These are phyloP conservation scores for Puccinia hordei DNA, from an alignment of 1,284 basidiomycete species.

Conservation along the genomic window DNA sequence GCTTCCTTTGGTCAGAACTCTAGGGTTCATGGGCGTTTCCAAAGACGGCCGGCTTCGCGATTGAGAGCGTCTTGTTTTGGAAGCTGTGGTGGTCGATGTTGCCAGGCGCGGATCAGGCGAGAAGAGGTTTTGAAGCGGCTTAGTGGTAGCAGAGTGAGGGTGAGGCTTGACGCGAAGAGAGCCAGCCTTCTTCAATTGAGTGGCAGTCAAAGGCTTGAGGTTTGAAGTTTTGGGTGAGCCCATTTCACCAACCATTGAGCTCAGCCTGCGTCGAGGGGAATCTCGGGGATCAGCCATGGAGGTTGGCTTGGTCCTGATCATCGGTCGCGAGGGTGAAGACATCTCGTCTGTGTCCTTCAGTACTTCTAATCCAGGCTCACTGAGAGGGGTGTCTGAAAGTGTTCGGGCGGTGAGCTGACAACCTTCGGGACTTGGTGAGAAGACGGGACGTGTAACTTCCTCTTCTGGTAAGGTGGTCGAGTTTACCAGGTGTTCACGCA, in stretches of 20 bases:
- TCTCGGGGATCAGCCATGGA: neutral
- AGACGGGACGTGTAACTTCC: neutral
- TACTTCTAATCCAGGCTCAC: conserved; percentile 10
- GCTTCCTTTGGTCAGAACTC: conserved; percentile 4
- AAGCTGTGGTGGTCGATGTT: neutral
- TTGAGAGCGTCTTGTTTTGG: neutral
- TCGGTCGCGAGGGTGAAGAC: conserved; percentile 15
- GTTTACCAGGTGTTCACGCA: conserved; percentile 44
- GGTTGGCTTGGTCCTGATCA: conserved; percentile 11
- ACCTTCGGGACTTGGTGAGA: neutral
- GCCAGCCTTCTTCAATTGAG: neutral
- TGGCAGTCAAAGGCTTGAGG: neutral
- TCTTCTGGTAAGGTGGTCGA: neutral
- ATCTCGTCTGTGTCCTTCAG: conserved; percentile 20
- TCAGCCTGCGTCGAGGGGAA: conserved; percentile 21
- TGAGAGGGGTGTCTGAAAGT: neutral
- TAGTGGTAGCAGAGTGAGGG: neutral
- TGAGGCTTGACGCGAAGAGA: conserved; percentile 20
- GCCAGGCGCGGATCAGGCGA: neutral
- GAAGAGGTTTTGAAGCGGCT: neutral
- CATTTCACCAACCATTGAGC: neutral
- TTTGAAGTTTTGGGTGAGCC: neutral
- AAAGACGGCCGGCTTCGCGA: conserved; percentile 3
- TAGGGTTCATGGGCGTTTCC: neutral
- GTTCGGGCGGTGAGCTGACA: neutral